A percentile compares a stretch with the other conserved stretches of the same genome.
These are phyloP conservation scores for Nicotiana tabacum DNA, from an alignment of 257 asterid species.

Conservation along the genomic window DNA sequence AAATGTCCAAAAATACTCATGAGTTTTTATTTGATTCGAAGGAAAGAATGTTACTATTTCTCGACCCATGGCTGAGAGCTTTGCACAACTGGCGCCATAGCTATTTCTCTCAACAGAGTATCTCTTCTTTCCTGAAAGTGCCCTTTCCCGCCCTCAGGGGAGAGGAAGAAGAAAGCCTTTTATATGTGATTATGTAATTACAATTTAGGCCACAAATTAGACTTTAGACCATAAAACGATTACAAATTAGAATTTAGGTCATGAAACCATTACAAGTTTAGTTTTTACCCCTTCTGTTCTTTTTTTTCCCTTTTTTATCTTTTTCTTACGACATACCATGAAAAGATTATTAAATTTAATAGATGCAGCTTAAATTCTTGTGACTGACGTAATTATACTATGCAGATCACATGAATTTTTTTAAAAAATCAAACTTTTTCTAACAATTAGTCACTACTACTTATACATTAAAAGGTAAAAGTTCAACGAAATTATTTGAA, in stretches of 20 bases:
- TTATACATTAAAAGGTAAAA: too few relatives aligned
- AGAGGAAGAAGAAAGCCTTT: background rate
- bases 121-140: background rate
- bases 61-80: slow-evolving; percentile 99
- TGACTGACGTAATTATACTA: too few relatives aligned
- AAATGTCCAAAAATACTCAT: background rate
- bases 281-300: too few relatives aligned
- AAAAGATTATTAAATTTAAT: too few relatives aligned
- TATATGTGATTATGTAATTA: background rate
- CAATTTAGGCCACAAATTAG: background rate
- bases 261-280: background rate
- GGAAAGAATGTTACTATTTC: slow-evolving; percentile 56
- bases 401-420: too few relatives aligned
- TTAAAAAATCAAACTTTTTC: too few relatives aligned
- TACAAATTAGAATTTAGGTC: background rate
- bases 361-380: too few relatives aligned
- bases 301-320: too few relatives aligned
- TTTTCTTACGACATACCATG: too few relatives aligned
- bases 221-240: background rate
- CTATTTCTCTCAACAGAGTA: background rate
- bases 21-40: background rate
- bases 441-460: too few relatives aligned
- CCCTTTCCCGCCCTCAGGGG: background rate
- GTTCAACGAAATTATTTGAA: too few relatives aligned
- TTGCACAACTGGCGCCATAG: slow-evolving; percentile 87